Percentiles rank a stretch among this genome's conserved stretches.
Conservation (phyloP, 2,329 filamentous ascomycete genomes). For the Lachnellula arida region DNA sequence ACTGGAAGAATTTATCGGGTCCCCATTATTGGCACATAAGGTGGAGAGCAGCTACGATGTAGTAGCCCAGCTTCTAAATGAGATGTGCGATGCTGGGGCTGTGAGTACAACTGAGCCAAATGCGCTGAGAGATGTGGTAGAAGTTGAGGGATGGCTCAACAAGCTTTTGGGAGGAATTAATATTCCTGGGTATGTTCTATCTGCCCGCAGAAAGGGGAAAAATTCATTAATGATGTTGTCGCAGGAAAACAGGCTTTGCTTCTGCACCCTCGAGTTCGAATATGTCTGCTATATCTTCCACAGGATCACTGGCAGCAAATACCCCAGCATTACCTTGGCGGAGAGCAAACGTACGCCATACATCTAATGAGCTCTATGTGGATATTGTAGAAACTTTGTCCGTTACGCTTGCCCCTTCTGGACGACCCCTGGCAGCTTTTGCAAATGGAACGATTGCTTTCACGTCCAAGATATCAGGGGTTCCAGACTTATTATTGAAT, state of each 20-base stretch:
- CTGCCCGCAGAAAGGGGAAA: slow-evolving; percentile 8
- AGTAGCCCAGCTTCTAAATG: slow-evolving; percentile 83
- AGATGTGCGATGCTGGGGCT: slow-evolving; percentile 95
- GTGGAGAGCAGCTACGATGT: slow-evolving; percentile 91
- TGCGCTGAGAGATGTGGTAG: slow-evolving; percentile 83
- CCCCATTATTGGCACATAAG: slow-evolving; percentile 78
- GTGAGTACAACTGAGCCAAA: slow-evolving; percentile 90
- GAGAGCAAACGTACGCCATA: slow-evolving; percentile 86
- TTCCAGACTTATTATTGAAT: slow-evolving; percentile 82
- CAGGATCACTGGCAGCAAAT: slow-evolving; percentile 36
- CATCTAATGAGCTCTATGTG: slow-evolving; percentile 94
- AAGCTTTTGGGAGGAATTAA: slow-evolving; percentile 85
- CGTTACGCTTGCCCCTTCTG: slow-evolving; percentile 86
- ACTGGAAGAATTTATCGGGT: slow-evolving; percentile 89
- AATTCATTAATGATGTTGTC: background rate
- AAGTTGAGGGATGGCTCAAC: slow-evolving; percentile 85
- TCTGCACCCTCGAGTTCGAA: slow-evolving; percentile 25
- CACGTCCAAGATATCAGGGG: slow-evolving; percentile 88
- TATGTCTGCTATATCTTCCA: slow-evolving; percentile 31
- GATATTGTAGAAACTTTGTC: slow-evolving; percentile 88
- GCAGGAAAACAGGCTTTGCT: slow-evolving; percentile 29
- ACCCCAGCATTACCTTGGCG: slow-evolving; percentile 74
- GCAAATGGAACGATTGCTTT: slow-evolving; percentile 92
- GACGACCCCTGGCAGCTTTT: slow-evolving; percentile 78
- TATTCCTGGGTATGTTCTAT: slow-evolving; percentile 61